Percentiles rank a stretch among this genome's conserved stretches.
These are phyloP conservation scores for Ceratocystis colombiana DNA, from an alignment of 2,329 filamentous ascomycete species.

Conservation along the genomic window DNA sequence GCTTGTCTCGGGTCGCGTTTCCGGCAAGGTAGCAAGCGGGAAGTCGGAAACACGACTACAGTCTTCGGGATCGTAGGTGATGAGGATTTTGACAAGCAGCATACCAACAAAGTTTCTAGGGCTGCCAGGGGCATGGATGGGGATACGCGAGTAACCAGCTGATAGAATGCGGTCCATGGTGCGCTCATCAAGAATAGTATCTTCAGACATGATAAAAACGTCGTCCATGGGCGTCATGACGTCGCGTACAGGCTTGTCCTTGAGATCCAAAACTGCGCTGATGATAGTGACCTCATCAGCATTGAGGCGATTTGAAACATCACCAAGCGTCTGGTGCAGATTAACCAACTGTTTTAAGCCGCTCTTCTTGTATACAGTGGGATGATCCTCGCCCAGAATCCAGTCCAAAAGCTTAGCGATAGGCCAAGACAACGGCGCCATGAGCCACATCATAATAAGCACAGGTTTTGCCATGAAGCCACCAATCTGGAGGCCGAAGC, in stretches of 20 bases:
- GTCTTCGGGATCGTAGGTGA: constrained; percentile 96
- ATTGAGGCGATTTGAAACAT: constrained; percentile 79
- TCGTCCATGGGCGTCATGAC: constrained; percentile 99
- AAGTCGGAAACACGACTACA: constrained; percentile 79
- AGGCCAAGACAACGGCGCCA: constrained; percentile 84
- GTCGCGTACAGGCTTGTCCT: constrained; percentile 85
- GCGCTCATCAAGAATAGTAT: constrained; percentile 81
- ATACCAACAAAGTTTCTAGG: constrained; percentile 87
- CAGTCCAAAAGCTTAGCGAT: constrained; percentile 91
- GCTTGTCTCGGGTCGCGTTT: constrained; percentile 89
- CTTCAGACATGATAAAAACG: constrained; percentile 92
- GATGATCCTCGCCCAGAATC: constrained; percentile 87
- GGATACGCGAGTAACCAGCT: constrained; percentile 90
- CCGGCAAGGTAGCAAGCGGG: constrained; percentile 82
- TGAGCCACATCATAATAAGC: constrained; percentile 78
- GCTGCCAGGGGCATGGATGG: constrained; percentile 80
- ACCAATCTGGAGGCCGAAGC: constrained; percentile 89
- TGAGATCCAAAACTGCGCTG: constrained; percentile 87
- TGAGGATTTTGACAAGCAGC: constrained; percentile 96
- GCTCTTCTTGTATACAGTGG: constrained; percentile 95
- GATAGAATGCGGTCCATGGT: constrained; percentile 92
- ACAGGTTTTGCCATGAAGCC: constrained; percentile 88
- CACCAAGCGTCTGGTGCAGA: constrained; percentile 81
- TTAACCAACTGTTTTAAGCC: constrained; percentile 94
- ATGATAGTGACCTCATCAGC: constrained; percentile 99